These are phyloP conservation scores for Trypanosoma congolense DNA, from an alignment of 208 protist genomes.

Conservation along the genomic window DNA sequence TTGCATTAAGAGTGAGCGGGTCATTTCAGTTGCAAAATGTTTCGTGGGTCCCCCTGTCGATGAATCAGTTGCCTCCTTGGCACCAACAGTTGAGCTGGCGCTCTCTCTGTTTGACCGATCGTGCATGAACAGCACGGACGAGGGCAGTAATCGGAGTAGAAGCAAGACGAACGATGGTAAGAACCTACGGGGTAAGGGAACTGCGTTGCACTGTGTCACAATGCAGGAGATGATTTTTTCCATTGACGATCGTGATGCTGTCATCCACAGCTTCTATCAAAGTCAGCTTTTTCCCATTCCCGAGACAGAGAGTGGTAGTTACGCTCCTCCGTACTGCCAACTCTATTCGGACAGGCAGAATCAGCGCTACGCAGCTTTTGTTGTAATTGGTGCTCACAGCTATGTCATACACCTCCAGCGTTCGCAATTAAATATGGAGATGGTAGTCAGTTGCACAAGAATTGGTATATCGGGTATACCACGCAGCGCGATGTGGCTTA, in stretches of 20 bases:
- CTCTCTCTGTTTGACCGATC: slow-evolving; percentile 49
- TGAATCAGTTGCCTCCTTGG: slow-evolving; percentile 13
- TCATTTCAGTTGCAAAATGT: slow-evolving; percentile 36
- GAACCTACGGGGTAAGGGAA: neutral
- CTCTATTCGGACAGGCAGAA: slow-evolving; percentile 14
- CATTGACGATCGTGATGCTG: slow-evolving; percentile 9
- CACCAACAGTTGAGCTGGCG: slow-evolving; percentile 40
- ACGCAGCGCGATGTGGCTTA: slow-evolving; percentile 12
- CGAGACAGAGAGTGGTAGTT: neutral
- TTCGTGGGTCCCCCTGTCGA: slow-evolving; percentile 31
- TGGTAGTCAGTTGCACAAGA: slow-evolving; percentile 13
- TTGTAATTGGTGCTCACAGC: slow-evolving; percentile 9
- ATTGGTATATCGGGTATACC: slow-evolving; percentile 9
- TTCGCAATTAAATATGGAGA: slow-evolving; percentile 16
- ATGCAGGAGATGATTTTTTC: slow-evolving; percentile 35
- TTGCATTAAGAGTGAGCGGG: slow-evolving; percentile 24
- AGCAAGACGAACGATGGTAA: neutral
- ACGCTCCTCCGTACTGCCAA: slow-evolving; percentile 3
- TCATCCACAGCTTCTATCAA: slow-evolving; percentile 11
- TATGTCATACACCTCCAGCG: slow-evolving; percentile 19
- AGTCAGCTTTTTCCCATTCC: slow-evolving; percentile 16
- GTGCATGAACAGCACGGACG: slow-evolving; percentile 19
- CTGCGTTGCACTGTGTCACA: slow-evolving; percentile 16
- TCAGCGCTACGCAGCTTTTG: slow-evolving; percentile 9
- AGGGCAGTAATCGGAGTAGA: neutral